Percentiles rank a stretch among this genome's conserved stretches.
Evolutionary conservation across 306 rosid species (phyloP).

Genomic region (Quercus agrifolia): DNA sequence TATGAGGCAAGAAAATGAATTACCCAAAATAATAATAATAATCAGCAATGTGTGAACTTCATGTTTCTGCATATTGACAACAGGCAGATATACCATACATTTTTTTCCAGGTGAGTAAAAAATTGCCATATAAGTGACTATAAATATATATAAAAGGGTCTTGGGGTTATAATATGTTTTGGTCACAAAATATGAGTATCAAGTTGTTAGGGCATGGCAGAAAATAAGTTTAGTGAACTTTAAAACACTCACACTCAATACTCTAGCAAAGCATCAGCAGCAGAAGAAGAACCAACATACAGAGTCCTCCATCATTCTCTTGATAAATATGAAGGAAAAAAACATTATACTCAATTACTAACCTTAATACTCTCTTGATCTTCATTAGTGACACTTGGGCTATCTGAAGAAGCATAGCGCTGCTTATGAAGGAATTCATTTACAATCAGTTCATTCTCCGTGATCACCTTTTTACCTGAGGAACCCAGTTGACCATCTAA

Average conservation of each 20-base stretch:
- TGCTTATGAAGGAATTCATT: constrained; percentile 81
- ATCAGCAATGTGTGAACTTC: neutral
- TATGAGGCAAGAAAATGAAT: neutral
- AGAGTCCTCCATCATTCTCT: neutral
- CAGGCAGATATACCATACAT: neutral
- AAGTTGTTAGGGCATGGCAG: neutral
- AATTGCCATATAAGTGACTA: neutral
- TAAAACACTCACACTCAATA: neutral
- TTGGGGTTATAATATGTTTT: neutral
- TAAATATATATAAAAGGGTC: neutral
- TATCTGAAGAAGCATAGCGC: constrained; percentile 39
- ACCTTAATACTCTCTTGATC: constrained; percentile 64
- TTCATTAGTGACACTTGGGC: constrained; percentile 35
- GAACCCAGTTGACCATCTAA: constrained; percentile 35
- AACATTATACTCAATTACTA: neutral
- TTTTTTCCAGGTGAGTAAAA: neutral
- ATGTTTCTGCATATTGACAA: neutral
- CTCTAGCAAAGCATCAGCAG: neutral
- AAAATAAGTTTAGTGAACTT: neutral
- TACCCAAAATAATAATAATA: neutral
- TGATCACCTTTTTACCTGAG: constrained; percentile 36
- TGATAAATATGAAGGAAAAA: neutral
- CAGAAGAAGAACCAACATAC: neutral
- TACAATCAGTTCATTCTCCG: constrained; percentile 74
- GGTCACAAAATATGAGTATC: neutral